Evolutionary conservation across 345 rosid species (phyloP).

Genomic region (Lepidium africanum): DNA sequence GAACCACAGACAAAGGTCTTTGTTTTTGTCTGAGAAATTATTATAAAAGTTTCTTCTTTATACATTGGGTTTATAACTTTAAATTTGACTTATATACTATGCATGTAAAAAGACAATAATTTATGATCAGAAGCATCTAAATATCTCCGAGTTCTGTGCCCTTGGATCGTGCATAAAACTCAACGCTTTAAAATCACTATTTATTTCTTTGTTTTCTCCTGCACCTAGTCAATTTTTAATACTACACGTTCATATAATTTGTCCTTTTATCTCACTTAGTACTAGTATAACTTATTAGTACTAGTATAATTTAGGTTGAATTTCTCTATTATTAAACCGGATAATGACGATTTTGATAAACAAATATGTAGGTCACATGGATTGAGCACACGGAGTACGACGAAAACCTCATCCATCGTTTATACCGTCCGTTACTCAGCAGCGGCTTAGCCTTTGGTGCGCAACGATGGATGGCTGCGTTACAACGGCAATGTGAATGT

Average conservation of each 20-base stretch:
- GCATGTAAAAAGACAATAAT: constrained; percentile 19
- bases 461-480: constrained; percentile 85
- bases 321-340: too few relatives aligned
- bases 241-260: not conserved
- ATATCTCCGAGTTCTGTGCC: constrained; percentile 38
- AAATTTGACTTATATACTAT: not conserved
- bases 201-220: not conserved
- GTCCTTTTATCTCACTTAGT: not conserved
- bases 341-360: not conserved
- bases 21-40: not conserved
- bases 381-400: constrained; percentile 95
- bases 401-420: constrained; percentile 59
- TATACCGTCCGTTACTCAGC: constrained; percentile 53
- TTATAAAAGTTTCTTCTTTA: not conserved
- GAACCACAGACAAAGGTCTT: not conserved
- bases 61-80: constrained; percentile 15
- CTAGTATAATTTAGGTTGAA: too few relatives aligned
- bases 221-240: not conserved
- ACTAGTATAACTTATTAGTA: too few relatives aligned
- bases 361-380: constrained; percentile 74
- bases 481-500: constrained; percentile 91
- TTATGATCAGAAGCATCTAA: constrained; percentile 53
- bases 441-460: constrained; percentile 91
- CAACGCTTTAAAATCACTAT: not conserved
- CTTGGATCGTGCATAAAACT: constrained; percentile 23